Evolutionary conservation across 2,329 filamentous ascomycete genomes (phyloP), one percentile per base, ranked within the genome.

Genomic region (Talaromyces sp.): DNA sequence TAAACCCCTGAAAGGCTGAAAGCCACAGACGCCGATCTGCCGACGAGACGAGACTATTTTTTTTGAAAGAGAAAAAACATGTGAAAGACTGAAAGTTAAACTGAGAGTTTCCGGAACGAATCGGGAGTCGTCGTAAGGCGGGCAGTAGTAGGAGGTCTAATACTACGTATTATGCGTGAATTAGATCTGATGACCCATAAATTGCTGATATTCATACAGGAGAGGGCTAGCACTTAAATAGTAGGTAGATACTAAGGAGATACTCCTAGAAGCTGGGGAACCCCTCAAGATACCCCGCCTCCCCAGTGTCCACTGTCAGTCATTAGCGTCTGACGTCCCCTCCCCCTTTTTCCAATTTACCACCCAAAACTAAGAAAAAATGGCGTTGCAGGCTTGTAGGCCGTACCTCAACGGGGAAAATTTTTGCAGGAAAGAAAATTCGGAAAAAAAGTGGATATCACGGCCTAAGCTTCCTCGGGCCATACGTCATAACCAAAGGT

Each of bases 401-500:
- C 9, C n/a, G 13, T 39, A 39, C 4, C 36, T 39, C 36, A 39
- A n/a, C 36, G 17, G 36, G 36, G 15, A n/a, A 36, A 39, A 39
- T 39, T 39, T 39, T 39, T n/a, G 33, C 15, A 17, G 17, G 17
- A 8, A n/a, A 39, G 22, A 30, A 32, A 28, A 27, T 47, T 61
- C 11, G 22, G 30, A 42, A 15, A 25, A 25, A 28, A 59, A 30
- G 58, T 59, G 55, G 60, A 59, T 44, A 64, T 62, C 39, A 54
- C 62, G 36, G 56, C 55, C 63, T 55, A 51, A 56, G 57, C 63
- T 78, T 87, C 85, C 69, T 87, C 83, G 0, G 85, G 81, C 86
- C 85, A 88, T 56, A 91, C 83, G 68, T 91, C 81, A 72, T 89
- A 90, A 7, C 89, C 89, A 73, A 91, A 91, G 1, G 87, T 90